Conservation (phyloP, 75 land plant species). For the Isoetes taiwanensis region DNA sequence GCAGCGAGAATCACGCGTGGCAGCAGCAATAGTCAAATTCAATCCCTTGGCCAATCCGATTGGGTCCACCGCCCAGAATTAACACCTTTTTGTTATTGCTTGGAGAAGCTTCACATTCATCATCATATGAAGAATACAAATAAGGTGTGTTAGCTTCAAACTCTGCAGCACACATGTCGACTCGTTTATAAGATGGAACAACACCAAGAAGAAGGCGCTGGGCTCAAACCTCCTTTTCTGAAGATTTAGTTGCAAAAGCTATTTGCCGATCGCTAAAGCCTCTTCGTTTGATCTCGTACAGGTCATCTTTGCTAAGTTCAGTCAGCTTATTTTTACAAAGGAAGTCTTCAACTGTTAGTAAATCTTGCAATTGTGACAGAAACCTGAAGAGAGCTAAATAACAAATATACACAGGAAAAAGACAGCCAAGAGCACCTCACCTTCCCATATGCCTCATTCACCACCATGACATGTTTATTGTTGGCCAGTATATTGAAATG, state of each 20-base stretch:
- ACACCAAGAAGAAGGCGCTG: constrained; percentile 68
- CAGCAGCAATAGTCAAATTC: constrained; percentile 99
- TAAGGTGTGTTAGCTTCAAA: constrained; percentile 99
- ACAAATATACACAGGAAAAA: too few relatives aligned
- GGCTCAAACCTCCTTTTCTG: constrained; percentile 58
- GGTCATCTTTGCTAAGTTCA: constrained; percentile 57
- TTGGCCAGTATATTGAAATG: too few relatives aligned
- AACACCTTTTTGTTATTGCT: constrained; percentile 69
- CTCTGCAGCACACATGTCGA: constrained; percentile 99
- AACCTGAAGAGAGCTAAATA: too few relatives aligned
- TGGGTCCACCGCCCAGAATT: constrained; percentile 97
- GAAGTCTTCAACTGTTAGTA: constrained; percentile 65
- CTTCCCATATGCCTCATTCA: too few relatives aligned
- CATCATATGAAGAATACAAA: constrained; percentile 93
- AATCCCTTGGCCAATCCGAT: constrained; percentile 96
- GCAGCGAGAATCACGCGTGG: constrained; percentile 89
- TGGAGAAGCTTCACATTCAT: constrained; percentile 88
- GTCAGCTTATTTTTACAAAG: constrained; percentile 37
- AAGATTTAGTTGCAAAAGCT: constrained; percentile 60
- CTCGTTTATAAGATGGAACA: constrained; percentile 77
- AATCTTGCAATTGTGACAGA: constrained; percentile 68
- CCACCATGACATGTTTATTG: too few relatives aligned
- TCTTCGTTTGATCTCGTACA: constrained; percentile 76
- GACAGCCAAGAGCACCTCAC: too few relatives aligned
- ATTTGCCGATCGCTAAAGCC: constrained; percentile 98